A percentile compares a stretch with the other conserved stretches of the same genome.
Conservation (phyloP, 2,329 filamentous ascomycete genomes). For the Microdochium paspali region DNA sequence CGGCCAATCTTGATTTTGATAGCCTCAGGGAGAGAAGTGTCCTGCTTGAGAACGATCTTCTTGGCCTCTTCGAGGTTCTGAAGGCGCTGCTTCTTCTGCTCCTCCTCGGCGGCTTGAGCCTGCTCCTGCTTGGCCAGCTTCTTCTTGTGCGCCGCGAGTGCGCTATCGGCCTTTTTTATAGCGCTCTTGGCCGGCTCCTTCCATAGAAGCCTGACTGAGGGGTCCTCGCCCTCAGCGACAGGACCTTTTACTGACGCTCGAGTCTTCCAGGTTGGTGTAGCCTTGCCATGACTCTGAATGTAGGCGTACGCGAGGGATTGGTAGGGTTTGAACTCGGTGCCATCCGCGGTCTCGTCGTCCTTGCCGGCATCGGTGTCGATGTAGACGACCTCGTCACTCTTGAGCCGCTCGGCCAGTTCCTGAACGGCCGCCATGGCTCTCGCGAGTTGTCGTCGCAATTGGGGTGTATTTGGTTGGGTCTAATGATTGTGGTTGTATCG, state of each 20-base stretch:
- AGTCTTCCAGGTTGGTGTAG: slow-evolving; percentile 53
- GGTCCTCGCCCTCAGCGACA: slow-evolving; percentile 53
- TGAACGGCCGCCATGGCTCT: slow-evolving; percentile 31
- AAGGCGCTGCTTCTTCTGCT: slow-evolving; percentile 61
- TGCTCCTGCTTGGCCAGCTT: slow-evolving; percentile 74
- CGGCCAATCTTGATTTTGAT: slow-evolving; percentile 68
- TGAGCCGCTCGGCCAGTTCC: slow-evolving; percentile 41
- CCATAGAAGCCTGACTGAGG: slow-evolving; percentile 57
- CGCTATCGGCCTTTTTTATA: slow-evolving; percentile 73
- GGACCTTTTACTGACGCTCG: slow-evolving; percentile 57
- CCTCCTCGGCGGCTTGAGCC: slow-evolving; percentile 59
- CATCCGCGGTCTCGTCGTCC: slow-evolving; percentile 58
- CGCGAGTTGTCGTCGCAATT: not conserved
- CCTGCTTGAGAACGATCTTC: slow-evolving; percentile 62
- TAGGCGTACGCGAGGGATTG: slow-evolving; percentile 74
- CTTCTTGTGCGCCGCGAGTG: slow-evolving; percentile 69
- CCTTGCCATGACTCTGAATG: slow-evolving; percentile 54
- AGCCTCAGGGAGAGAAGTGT: slow-evolving; percentile 65
- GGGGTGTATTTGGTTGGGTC: too few relatives aligned
- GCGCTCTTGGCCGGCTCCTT: slow-evolving; percentile 78
- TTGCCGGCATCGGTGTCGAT: slow-evolving; percentile 72
- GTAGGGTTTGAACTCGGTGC: slow-evolving; percentile 66
- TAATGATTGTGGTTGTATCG: too few relatives aligned
- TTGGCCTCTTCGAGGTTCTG: slow-evolving; percentile 71
- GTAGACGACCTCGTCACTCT: slow-evolving; percentile 47